Evolutionary conservation across 2,329 filamentous ascomycete species (phyloP).

Genomic region (Cladosporium sp.): DNA sequence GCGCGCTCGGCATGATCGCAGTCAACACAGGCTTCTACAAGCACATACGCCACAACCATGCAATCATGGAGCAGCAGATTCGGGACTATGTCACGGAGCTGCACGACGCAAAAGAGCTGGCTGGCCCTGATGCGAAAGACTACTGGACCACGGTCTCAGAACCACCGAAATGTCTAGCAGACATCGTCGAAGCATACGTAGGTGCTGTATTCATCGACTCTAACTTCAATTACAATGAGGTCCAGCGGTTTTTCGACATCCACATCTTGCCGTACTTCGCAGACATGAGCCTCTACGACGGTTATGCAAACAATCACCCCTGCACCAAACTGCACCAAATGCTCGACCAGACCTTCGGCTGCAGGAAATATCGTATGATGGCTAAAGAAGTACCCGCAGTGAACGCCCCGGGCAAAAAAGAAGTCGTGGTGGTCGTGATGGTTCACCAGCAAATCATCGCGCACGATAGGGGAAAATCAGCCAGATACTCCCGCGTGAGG

Average conservation of each 20-base stretch:
- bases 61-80: conserved; percentile 48
- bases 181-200: conserved; percentile 82
- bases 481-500: conserved; percentile 65
- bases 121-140: conserved; percentile 47
- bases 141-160: conserved; percentile 62
- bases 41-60: conserved; percentile 53
- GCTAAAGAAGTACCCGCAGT: conserved; percentile 46
- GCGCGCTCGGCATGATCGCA: conserved; percentile 77
- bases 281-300: conserved; percentile 82
- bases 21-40: conserved; percentile 72
- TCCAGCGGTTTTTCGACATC: conserved; percentile 69
- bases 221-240: conserved; percentile 65
- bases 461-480: conserved; percentile 54
- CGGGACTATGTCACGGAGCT: conserved; percentile 53
- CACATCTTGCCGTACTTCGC: conserved; percentile 73
- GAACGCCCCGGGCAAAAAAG: conserved; percentile 36
- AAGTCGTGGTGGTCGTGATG: conserved; percentile 64
- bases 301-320: conserved; percentile 79
- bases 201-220: conserved; percentile 91
- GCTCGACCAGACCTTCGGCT: conserved; percentile 60
- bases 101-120: conserved; percentile 44
- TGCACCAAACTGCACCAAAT: conserved; percentile 60
- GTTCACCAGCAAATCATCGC: conserved; percentile 67
- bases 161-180: conserved; percentile 72
- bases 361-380: conserved; percentile 53